Base-by-base conservation (phyloP, 1,284 basidiomycete species). In the Cutaneotrichosporon arboriforme region DNA sequence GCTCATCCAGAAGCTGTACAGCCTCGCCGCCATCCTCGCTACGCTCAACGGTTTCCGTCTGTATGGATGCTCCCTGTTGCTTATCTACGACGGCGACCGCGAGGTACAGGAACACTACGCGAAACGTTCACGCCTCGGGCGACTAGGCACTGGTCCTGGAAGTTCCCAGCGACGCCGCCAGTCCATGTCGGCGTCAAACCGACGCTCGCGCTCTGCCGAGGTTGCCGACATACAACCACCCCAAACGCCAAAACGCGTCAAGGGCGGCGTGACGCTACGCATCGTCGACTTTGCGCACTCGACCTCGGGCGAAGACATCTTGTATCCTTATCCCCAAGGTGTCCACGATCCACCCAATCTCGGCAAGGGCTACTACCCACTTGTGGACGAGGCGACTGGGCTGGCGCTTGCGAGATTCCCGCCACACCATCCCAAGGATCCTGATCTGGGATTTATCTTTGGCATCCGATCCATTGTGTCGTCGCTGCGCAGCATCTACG, bases 241-340 rank as follows among this genome's bases (percentile, higher is more conserved):
- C 5, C 58, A 58, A 20, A 51, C 60, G 21, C 59, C 65, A 18
- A 60, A 54, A 31, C 81, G 83, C 44, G 85, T 84, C 67, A 84
- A 89, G 20, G 96, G 96, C 38, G 91, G 96, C 73, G 83, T 98
- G 55, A 91, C 90, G 66, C 88, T 98, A 60, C 88, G 93, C 23
- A 85, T 99, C 52, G 96, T 99, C 55, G 94, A 99, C 75, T 99
- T 99, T 77, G 96, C 94, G 8, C 94, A 97, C 73, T 97, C 94
- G 55, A 97, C 93, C 8, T 97, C 93, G 0, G 94, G 94, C 8
- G 80, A 81, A 42, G 96, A 99, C 73, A 97, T 91, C 81, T 72
- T 88, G 50, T 59, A 45, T 35, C 83, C 85, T 10, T 72, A 75
- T 21, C 70, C 73, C 0, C 17, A 43, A 1, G 65, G 62, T 10